Conservation (phyloP, 2,329 filamentous ascomycete species). For the Penicillium fuscoglaucum region DNA sequence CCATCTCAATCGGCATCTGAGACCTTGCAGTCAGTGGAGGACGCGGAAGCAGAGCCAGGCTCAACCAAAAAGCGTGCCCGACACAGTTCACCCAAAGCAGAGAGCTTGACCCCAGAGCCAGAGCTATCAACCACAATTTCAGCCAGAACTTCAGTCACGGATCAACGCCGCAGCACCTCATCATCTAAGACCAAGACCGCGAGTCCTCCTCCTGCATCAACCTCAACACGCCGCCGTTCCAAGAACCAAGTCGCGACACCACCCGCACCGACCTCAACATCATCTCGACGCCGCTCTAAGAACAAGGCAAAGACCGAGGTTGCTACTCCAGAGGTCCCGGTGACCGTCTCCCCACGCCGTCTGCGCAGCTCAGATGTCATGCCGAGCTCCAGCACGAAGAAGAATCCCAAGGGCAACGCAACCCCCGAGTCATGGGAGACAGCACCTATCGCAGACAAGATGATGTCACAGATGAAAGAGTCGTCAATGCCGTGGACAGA, state of each 20-base stretch:
- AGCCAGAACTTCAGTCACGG: not conserved
- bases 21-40: not conserved
- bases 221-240: not conserved
- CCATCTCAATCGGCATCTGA: not conserved
- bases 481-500: not conserved
- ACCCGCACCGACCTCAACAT: too few species aligned
- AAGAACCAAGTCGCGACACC: not conserved
- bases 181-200: not conserved
- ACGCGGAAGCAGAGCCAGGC: not conserved
- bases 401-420: not conserved
- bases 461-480: constrained; percentile 2
- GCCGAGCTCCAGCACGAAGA: not conserved
- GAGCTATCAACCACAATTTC: not conserved
- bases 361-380: not conserved
- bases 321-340: not conserved
- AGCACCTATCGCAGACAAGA: constrained; percentile 1
- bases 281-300: not conserved
- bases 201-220: not conserved
- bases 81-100: not conserved
- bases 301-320: not conserved
- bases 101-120: not conserved
- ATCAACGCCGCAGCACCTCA: not conserved
- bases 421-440: not conserved
- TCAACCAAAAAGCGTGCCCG: not conserved
- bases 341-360: not conserved